These are phyloP conservation scores for Durusdinium trenchii DNA, from an alignment of 73 alveolate species.

Conservation along the genomic window DNA sequence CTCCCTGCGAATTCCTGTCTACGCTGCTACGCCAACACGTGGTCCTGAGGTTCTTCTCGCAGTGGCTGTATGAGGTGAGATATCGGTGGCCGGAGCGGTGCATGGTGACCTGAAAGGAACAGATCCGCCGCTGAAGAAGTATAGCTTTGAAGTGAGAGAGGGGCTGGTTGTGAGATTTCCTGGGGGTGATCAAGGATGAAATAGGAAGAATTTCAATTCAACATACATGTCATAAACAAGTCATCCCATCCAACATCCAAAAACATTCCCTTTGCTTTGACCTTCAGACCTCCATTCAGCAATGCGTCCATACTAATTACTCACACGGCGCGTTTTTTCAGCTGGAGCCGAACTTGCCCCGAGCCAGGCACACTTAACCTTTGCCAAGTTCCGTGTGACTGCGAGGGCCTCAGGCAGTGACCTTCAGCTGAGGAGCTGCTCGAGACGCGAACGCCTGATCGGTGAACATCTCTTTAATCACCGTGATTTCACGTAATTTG, in stretches of 20 bases:
- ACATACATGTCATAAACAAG: too few species aligned
- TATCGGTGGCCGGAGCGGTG: too few species aligned
- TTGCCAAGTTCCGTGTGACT: slow-evolving; percentile 74
- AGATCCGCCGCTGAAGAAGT: neutral
- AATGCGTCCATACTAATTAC: neutral
- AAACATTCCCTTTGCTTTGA: neutral
- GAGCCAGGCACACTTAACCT: slow-evolving; percentile 70
- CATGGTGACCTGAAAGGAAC: neutral
- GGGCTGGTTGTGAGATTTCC: neutral
- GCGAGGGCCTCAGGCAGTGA: too few species aligned
- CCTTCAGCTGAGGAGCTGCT: too few species aligned
- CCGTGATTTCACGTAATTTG: too few species aligned
- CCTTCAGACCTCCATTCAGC: neutral
- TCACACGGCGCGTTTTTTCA: too few species aligned
- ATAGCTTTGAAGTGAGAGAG: neutral
- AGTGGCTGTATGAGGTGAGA: slow-evolving; percentile 52
- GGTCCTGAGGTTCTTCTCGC: slow-evolving; percentile 59
- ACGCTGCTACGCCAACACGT: too few species aligned
- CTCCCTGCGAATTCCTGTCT: neutral
- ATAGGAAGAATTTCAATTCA: too few species aligned
- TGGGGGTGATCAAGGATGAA: too few species aligned
- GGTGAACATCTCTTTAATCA: too few species aligned
- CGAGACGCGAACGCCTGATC: too few species aligned
- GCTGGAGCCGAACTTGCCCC: neutral
- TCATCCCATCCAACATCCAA: too few species aligned